Evolutionary conservation across 768 basidiomycete species (phyloP).

Genomic region (Leccinum olivaceopallidum): DNA sequence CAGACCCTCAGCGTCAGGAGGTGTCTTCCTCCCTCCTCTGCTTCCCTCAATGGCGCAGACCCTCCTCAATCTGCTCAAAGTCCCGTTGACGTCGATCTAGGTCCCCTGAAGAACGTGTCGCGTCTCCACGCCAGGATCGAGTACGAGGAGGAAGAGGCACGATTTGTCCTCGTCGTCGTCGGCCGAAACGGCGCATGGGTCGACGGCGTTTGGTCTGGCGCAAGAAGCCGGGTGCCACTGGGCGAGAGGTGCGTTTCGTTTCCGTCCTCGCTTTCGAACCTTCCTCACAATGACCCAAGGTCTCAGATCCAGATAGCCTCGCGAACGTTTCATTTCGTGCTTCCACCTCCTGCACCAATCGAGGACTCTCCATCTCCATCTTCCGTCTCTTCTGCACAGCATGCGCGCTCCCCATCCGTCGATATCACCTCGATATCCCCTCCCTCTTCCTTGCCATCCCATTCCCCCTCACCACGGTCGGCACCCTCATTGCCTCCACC

Average conservation of each 20-base stretch:
- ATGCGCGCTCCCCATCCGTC: constrained; percentile 75
- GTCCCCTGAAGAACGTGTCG: constrained; percentile 96
- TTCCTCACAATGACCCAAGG: constrained; percentile 47
- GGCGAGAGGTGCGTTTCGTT: constrained; percentile 65
- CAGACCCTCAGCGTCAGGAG: constrained; percentile 91
- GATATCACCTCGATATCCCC: constrained; percentile 81
- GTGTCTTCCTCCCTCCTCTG: constrained; percentile 65
- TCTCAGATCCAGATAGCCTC: constrained; percentile 98
- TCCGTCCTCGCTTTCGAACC: neutral
- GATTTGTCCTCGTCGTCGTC: constrained; percentile 86
- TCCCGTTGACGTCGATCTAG: constrained; percentile 87
- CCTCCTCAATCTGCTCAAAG: constrained; percentile 25
- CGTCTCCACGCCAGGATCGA: constrained; percentile 94
- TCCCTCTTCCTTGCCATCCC: constrained; percentile 78
- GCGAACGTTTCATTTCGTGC: constrained; percentile 93
- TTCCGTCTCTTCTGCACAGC: constrained; percentile 67
- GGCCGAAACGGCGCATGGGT: constrained; percentile 99
- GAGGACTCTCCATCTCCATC: constrained; percentile 83
- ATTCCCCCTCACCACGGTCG: constrained; percentile 64
- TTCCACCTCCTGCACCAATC: constrained; percentile 82
- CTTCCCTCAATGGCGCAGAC: constrained; percentile 49
- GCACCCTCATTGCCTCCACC: constrained; percentile 42
- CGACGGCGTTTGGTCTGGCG: constrained; percentile 92
- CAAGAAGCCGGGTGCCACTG: constrained; percentile 83
- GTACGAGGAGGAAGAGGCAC: constrained; percentile 87